Conservation (phyloP, 352 stramenopile species). For the Detonula confervacea region DNA sequence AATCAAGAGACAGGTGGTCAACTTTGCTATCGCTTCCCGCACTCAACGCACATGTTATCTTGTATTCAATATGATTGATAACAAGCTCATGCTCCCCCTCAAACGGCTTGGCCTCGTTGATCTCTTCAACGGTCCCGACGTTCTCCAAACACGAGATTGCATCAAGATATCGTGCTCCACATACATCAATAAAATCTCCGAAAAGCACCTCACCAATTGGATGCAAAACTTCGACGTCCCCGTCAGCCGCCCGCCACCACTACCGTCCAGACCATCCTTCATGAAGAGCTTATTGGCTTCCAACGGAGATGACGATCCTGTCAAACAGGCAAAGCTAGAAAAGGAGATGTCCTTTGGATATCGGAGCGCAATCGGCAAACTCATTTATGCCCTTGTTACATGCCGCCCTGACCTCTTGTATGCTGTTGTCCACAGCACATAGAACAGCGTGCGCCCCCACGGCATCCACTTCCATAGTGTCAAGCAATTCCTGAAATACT, state of each 20-base stretch:
- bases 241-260: neutral
- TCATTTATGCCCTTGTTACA: conserved; percentile 50
- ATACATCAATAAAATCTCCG: conserved; percentile 24
- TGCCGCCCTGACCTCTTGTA: conserved; percentile 20
- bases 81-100: conserved; percentile 13
- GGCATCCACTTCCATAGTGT: conserved; percentile 8
- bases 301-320: neutral
- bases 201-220: neutral
- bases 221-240: neutral
- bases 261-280: neutral
- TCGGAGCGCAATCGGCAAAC: conserved; percentile 37
- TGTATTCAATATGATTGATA: conserved; percentile 26
- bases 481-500: conserved; percentile 4
- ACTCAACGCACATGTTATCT: conserved; percentile 10
- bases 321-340: conserved; percentile 17
- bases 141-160: conserved; percentile 45
- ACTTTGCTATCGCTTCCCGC: conserved; percentile 38
- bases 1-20: conserved; percentile 49
- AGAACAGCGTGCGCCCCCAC: conserved; percentile 2
- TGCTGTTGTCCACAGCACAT: neutral
- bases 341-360: conserved; percentile 35
- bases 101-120: conserved; percentile 26
- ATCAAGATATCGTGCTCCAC: conserved; percentile 25
- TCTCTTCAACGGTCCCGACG: conserved; percentile 48
- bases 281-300: neutral